phyloP scores from a whole-genome alignment of 106 monocot species.

The Allium fistulosum region DNA sequence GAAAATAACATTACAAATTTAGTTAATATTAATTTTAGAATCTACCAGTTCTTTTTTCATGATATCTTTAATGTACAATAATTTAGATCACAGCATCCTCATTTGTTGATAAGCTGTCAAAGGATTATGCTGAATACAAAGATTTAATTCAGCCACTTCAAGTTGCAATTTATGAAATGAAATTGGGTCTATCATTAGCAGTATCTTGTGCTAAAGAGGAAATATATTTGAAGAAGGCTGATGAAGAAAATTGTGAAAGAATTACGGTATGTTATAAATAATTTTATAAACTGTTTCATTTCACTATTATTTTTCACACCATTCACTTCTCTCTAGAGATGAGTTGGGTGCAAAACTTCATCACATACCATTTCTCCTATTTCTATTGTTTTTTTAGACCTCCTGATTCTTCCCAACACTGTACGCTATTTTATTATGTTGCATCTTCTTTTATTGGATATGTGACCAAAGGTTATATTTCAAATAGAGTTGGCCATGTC shows the following conservation, averaged over 20 bases:
- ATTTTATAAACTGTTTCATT: too few species aligned
- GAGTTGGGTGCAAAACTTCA: too few species aligned
- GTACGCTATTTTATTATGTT: too few species aligned
- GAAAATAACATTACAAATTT: not conserved
- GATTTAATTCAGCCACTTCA: slow-evolving; percentile 84
- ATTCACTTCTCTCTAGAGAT: too few species aligned
- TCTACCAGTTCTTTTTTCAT: not conserved
- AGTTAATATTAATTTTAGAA: not conserved
- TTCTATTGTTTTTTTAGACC: too few species aligned
- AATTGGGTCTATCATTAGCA: slow-evolving; percentile 59
- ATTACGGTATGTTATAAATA: slow-evolving; percentile 38
- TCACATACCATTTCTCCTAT: too few species aligned
- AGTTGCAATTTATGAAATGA: slow-evolving; percentile 93
- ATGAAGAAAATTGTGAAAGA: slow-evolving; percentile 20
- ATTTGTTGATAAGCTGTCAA: slow-evolving; percentile 56
- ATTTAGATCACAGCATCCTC: slow-evolving; percentile 42
- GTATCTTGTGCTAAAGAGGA: slow-evolving; percentile 45
- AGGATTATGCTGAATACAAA: slow-evolving; percentile 56
- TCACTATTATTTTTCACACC: too few species aligned
- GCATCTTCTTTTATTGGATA: too few species aligned
- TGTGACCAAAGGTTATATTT: too few species aligned
- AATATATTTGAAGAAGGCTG: slow-evolving; percentile 37
- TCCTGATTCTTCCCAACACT: too few species aligned
- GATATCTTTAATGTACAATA: not conserved
- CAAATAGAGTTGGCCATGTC: too few species aligned